Evolutionary conservation across 352 stramenopile species (phyloP).

Genomic region (Globisporangium nagaii): DNA sequence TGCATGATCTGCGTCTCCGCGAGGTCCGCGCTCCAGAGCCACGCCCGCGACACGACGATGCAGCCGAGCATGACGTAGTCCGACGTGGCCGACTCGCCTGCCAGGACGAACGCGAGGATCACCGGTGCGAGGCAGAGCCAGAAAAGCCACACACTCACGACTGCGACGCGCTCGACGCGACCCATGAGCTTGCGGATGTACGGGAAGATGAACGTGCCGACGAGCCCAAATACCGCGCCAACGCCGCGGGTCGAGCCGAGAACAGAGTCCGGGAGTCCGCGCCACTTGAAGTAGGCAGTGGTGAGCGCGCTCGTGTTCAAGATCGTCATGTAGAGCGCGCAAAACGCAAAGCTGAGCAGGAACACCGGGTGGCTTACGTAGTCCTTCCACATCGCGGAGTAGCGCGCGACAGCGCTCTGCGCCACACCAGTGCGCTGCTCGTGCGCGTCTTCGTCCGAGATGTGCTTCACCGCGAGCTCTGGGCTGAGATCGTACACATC

Average conservation of each 20-base stretch:
- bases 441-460: constrained; percentile 14
- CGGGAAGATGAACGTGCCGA: constrained; percentile 49
- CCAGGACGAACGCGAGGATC: constrained; percentile 28
- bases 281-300: constrained; percentile 60
- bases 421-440: constrained; percentile 9
- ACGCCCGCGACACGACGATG: constrained; percentile 42
- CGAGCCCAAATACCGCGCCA: constrained; percentile 36
- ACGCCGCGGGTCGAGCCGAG: constrained; percentile 36
- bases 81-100: constrained; percentile 34
- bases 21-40: constrained; percentile 54
- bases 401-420: constrained; percentile 18
- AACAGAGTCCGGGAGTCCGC: constrained; percentile 40
- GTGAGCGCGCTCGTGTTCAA: constrained; percentile 38
- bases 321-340: constrained; percentile 56
- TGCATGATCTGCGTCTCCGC: constrained; percentile 68
- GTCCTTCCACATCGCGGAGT: constrained; percentile 31
- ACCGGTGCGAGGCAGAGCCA: constrained; percentile 46
- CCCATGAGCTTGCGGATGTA: constrained; percentile 19
- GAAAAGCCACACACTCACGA: constrained; percentile 60
- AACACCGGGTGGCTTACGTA: constrained; percentile 50
- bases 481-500: constrained; percentile 61
- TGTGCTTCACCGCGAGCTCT: constrained; percentile 30
- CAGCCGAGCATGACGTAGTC: constrained; percentile 54
- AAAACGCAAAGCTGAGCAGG: constrained; percentile 48
- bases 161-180: constrained; percentile 35